phyloP scores from a whole-genome alignment of 1,139 yeast species.

The Yamadazyma songkhlaensis region DNA sequence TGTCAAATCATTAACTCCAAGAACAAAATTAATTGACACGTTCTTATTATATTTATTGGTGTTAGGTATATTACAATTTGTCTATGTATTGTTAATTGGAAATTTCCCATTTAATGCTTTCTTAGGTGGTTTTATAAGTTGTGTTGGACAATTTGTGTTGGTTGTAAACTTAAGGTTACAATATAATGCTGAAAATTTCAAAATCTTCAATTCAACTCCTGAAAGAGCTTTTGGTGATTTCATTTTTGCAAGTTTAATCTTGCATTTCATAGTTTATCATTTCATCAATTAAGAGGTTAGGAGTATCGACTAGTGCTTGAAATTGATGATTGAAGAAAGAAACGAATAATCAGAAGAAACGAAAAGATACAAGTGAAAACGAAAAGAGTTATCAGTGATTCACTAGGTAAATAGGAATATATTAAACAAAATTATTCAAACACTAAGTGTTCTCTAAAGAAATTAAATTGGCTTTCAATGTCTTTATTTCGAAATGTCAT shows the following conservation, averaged over 20 bases:
- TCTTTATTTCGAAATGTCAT: too few species aligned
- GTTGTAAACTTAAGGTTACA: conserved; percentile 81
- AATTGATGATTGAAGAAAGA: too few species aligned
- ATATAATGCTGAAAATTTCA: conserved; percentile 22
- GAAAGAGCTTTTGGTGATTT: conserved; percentile 89
- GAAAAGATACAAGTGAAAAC: background rate
- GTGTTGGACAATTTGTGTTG: conserved; percentile 95
- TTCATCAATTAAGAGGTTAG: conserved; percentile 70
- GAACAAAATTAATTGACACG: conserved; percentile 67
- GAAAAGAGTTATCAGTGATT: background rate
- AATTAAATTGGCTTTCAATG: too few species aligned
- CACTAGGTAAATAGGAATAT: conserved; percentile 3
- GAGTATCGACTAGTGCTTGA: too few species aligned
- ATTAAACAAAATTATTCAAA: conserved; percentile 4
- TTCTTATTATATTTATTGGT: conserved; percentile 73
- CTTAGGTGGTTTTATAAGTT: conserved; percentile 84
- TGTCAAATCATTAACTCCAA: conserved; percentile 37
- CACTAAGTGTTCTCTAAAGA: too few species aligned
- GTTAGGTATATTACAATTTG: conserved; percentile 75
- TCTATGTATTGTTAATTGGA: conserved; percentile 74
- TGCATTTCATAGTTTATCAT: conserved; percentile 88
- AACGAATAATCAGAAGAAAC: too few species aligned
- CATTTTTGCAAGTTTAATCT: conserved; percentile 78
- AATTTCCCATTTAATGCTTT: conserved; percentile 97
- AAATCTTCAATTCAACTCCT: conserved; percentile 46